Percentiles rank a stretch among this genome's conserved stretches.
Conservation (phyloP, 2,329 filamentous ascomycete species). For the Thermothelomyces thermophilus region DNA sequence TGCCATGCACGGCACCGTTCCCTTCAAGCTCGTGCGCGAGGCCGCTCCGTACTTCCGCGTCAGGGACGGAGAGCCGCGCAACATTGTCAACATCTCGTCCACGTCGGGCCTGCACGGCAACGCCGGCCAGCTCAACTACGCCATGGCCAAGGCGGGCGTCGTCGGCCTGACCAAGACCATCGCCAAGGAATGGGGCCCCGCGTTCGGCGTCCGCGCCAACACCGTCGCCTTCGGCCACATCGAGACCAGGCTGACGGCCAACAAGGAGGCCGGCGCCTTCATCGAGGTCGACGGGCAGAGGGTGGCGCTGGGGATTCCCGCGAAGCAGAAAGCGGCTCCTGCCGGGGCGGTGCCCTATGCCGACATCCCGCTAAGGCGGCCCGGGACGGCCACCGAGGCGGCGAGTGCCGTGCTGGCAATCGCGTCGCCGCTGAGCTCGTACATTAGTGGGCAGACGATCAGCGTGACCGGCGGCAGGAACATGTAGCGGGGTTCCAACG, state of each 20-base stretch:
- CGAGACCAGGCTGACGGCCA: conserved; percentile 69
- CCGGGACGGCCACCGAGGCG: conserved; percentile 73
- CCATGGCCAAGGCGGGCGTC: conserved; percentile 77
- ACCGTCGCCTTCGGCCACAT: conserved; percentile 82
- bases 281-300: conserved; percentile 70
- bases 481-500: conserved; percentile 44
- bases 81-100: conserved; percentile 76
- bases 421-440: conserved; percentile 74
- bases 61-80: conserved; percentile 70
- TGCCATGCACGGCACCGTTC: conserved; percentile 74
- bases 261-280: conserved; percentile 79
- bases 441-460: conserved; percentile 82
- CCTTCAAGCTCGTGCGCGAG: conserved; percentile 74
- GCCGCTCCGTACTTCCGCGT: conserved; percentile 84
- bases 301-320: conserved; percentile 67
- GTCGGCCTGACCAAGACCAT: conserved; percentile 81
- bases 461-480: conserved; percentile 73
- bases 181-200: conserved; percentile 84
- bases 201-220: conserved; percentile 76
- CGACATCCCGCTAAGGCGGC: conserved; percentile 73
- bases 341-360: conserved; percentile 39
- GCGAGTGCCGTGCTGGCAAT: conserved; percentile 71
- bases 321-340: conserved; percentile 42
- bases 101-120: conserved; percentile 82
- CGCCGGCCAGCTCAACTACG: conserved; percentile 86